Evolutionary conservation across 768 basidiomycete genomes (phyloP).

Genomic region (Pilatotrama ljubarskyi): DNA sequence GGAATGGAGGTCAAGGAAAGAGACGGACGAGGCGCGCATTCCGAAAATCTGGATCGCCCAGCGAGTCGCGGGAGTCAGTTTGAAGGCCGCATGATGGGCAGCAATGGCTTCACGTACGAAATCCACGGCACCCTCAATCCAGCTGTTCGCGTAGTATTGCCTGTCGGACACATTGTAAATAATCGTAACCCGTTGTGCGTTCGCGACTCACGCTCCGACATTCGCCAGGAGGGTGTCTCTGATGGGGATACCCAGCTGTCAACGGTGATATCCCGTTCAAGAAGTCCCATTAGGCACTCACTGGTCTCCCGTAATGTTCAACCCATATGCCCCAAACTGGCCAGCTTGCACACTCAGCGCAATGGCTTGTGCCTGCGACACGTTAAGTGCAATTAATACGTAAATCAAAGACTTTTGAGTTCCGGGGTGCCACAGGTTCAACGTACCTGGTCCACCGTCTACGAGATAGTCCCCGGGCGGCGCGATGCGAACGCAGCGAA

Average conservation of each 20-base stretch:
- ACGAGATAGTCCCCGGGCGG: background rate
- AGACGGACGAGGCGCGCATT: constrained; percentile 23
- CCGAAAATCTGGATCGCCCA: constrained; percentile 25
- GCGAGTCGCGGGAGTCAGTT: background rate
- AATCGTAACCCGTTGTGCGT: background rate
- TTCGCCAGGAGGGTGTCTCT: constrained; percentile 27
- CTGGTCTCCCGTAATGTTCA: constrained; percentile 26
- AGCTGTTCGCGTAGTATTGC: constrained; percentile 27
- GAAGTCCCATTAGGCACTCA: background rate
- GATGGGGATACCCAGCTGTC: background rate
- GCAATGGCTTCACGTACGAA: constrained; percentile 19
- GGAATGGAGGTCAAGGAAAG: background rate
- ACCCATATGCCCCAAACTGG: constrained; percentile 25
- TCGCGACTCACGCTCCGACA: constrained; percentile 22
- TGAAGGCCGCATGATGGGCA: background rate
- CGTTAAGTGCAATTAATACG: background rate
- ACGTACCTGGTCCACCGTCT: constrained; percentile 23
- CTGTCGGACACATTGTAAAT: background rate
- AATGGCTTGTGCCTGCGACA: constrained; percentile 24
- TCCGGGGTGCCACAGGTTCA: background rate
- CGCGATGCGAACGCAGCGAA: background rate
- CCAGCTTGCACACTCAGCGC: constrained; percentile 25
- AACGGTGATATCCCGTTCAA: background rate
- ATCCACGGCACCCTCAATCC: constrained; percentile 29
- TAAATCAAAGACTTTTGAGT: background rate